Evolutionary conservation across 106 monocot species (phyloP), one percentile per base, ranked within the genome.

Genomic region (Platanthera zijinensis): DNA sequence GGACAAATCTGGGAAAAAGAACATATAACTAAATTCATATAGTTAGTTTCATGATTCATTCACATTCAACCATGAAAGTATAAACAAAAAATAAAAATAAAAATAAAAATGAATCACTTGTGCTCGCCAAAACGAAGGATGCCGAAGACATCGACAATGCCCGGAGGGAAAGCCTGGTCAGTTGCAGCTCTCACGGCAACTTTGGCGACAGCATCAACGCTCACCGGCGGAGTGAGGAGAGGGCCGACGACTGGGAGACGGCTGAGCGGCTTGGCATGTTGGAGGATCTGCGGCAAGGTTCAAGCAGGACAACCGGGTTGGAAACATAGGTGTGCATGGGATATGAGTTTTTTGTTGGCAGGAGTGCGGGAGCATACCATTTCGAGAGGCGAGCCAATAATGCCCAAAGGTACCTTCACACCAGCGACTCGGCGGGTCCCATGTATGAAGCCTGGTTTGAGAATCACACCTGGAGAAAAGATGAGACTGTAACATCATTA

Each of bases 361-460:
- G 6, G 61, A 62, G 13, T 14, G 6, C 6, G 18, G 10, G 13
- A 48, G 19, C 63, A 19, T 86, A 96, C 96, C 90, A 85, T 93
- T 82, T 93, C 89, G 21, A 96, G 85, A 51, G 96, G 93, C 7
- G 93, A 90, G 3, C 93, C 92, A 71, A 96, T 81, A 74, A 93
- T 71, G 13, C 96, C 83, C 4, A 96, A 84, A 71, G 93, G 96
- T 70, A 96, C 76, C 77, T 93, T 96, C 80, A 96, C 78, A 81
- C 96, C 90, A 12, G 93, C 92, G 10, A 93, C 93, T 86, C 84
- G 90, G n/a, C 96, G 96, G 82, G 93, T 93, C 17, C 96, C 96
- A 82, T 93, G 77, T 64, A 96, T 96, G 72, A 96, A 96, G 17
- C 96, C 96, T 47, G 96, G 92, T 81, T 93, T 87, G 18, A 96